phyloP scores from a whole-genome alignment of 768 basidiomycete genomes.

The Rhodotorula taiwanensis region DNA sequence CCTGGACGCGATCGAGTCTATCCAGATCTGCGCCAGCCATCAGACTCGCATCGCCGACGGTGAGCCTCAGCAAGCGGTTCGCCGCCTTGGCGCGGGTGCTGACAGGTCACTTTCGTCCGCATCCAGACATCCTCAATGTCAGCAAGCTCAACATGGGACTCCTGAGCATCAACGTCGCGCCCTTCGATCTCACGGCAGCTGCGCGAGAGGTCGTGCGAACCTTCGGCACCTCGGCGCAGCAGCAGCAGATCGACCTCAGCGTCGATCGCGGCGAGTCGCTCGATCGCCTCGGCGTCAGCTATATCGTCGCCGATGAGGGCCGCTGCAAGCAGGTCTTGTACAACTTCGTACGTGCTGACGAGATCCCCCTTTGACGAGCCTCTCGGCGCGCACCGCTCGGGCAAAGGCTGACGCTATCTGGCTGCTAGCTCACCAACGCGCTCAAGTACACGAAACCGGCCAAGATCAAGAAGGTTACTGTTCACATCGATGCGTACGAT shows the following conservation, averaged over 20 bases:
- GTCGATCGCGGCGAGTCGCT: constrained; percentile 9
- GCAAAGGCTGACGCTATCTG: neutral
- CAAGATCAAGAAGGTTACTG: constrained; percentile 7
- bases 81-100: too few species aligned
- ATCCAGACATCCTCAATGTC: constrained; percentile 27
- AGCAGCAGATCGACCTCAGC: constrained; percentile 21
- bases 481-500: constrained; percentile 21
- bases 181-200: constrained; percentile 18
- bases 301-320: constrained; percentile 12
- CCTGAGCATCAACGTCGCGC: constrained; percentile 10
- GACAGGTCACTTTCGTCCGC: too few species aligned
- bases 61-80: too few species aligned
- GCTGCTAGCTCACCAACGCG: constrained; percentile 9
- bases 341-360: constrained; percentile 6
- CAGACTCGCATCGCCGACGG: constrained; percentile 30
- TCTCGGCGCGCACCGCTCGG: neutral
- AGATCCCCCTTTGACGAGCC: neutral
- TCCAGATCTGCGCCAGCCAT: constrained; percentile 29
- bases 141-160: constrained; percentile 29
- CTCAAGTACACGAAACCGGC: constrained; percentile 17
- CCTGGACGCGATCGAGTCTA: constrained; percentile 25
- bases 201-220: constrained; percentile 18
- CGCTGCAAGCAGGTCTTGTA: constrained; percentile 23
- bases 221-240: constrained; percentile 16
- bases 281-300: constrained; percentile 1